Percentiles rank a stretch among this genome's conserved stretches.
Evolutionary conservation across 805 yeast species (phyloP).

Genomic region (Zygosaccharomyces kombuchaensis): DNA sequence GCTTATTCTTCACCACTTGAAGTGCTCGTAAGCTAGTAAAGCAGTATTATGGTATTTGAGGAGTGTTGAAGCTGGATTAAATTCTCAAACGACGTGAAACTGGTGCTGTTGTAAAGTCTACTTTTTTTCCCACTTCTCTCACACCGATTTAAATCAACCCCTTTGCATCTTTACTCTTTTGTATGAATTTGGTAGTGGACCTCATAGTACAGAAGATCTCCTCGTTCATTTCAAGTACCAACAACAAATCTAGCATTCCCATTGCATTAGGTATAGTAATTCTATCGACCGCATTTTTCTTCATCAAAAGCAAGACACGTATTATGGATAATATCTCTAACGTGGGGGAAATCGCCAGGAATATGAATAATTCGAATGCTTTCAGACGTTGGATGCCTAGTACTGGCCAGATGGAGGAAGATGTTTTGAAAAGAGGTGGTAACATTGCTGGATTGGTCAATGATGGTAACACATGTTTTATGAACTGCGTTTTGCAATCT

Average conservation of each 20-base stretch:
- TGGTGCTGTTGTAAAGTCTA: neutral
- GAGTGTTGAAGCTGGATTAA: neutral
- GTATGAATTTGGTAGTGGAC: conserved; percentile 13
- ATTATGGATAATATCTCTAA: conserved; percentile 14
- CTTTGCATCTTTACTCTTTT: conserved; percentile 5
- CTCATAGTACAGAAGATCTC: conserved; percentile 10
- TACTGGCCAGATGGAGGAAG: conserved; percentile 16
- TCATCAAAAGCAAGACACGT: conserved; percentile 9
- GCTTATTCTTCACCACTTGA: neutral
- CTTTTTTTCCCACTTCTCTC: neutral
- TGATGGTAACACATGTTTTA: conserved; percentile 90
- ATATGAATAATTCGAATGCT: conserved; percentile 10
- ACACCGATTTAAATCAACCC: neutral
- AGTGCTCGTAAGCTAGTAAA: neutral
- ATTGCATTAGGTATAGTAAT: conserved; percentile 12
- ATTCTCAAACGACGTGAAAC: neutral
- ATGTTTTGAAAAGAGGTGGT: conserved; percentile 57
- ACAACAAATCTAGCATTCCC: conserved; percentile 6
- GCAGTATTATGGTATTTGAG: neutral
- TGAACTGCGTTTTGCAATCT: conserved; percentile 83
- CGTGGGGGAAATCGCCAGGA: conserved; percentile 15
- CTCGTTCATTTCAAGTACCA: conserved; percentile 11
- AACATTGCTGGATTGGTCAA: conserved; percentile 78
- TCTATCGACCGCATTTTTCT: conserved; percentile 12
- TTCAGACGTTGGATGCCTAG: conserved; percentile 24